Evolutionary conservation across 1,139 yeast genomes (phyloP), one percentile per base, ranked within the genome.

Genomic region (Kodamaea sp.): DNA sequence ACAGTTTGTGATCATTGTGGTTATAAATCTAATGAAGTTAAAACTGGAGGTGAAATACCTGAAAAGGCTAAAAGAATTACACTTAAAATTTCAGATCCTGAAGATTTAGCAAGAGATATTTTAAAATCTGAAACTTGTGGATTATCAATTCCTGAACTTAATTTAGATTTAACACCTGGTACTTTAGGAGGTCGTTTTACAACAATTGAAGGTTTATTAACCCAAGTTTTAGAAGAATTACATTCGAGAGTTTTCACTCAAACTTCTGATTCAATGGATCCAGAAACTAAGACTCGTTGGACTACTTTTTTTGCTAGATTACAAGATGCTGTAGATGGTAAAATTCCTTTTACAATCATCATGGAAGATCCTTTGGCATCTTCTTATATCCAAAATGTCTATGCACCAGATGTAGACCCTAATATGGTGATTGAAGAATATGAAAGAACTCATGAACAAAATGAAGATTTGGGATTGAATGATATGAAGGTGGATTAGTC

Each of bases 131-230:
- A 94, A 68, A 84, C 96, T 12, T 92, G 97, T 68, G 85, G 92
- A 6, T 62, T 94, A 63, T 66, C 62, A 12, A 75, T 92, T 42
- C 98, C 98, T 6, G 98, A 94, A 65, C 73, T 94, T 44, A 80
- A 79, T 57, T 75, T 94, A 50, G 98, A 94, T 61, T 78, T 94
- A 52, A 88, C 94, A 10, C 94, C 96, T 29, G 98, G 99, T 45
- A 94, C 99, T 9, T 73, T 94, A 40, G 99, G 99, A 45, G 98
- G 99, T 39, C 78, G 98, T 58, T 94, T 94, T 70, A 94, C 98
- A 35, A 94, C 99, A 15, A 70, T 92, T 49, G 98, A 92, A 67
- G 99, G 99, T 44, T 73, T 94, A 44, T 68, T 94, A 49, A 74
- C 79, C 36, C 97, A 94, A 64, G 97, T 92, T 12, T 72, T 79